phyloP scores from a whole-genome alignment of 441 rosid species.

The Isatis lusitanica region DNA sequence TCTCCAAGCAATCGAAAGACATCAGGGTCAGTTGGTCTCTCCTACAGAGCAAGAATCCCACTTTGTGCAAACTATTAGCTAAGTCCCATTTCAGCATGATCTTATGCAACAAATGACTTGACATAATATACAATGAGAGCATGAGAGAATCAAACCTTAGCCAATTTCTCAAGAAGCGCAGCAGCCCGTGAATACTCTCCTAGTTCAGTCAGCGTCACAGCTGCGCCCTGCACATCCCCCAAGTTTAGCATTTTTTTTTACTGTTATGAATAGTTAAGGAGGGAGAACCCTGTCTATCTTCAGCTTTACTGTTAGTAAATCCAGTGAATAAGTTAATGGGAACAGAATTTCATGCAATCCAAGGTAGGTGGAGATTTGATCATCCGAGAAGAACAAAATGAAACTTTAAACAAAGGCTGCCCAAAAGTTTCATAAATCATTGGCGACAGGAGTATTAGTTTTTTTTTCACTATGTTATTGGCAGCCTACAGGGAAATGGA shows the following conservation, averaged over 20 bases:
- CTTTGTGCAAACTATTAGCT: constrained; percentile 25
- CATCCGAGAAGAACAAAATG: neutral
- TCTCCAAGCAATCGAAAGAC: constrained; percentile 92
- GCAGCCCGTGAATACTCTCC: constrained; percentile 78
- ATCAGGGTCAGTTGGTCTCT: constrained; percentile 74
- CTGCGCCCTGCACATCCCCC: constrained; percentile 71
- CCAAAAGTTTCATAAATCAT: neutral
- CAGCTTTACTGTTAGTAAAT: constrained; percentile 3
- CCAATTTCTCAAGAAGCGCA: constrained; percentile 68
- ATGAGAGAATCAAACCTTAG: constrained; percentile 57
- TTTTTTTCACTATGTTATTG: neutral
- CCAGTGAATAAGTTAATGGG: neutral
- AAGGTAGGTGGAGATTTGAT: neutral
- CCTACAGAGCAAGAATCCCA: constrained; percentile 51
- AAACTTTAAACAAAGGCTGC: neutral
- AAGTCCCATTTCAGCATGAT: constrained; percentile 22
- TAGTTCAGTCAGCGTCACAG: constrained; percentile 77
- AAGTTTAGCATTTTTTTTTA: constrained; percentile 30
- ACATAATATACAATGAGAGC: constrained; percentile 14
- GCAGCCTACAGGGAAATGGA: constrained; percentile 11
- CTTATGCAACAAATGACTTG: constrained; percentile 12
- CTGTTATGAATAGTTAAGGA: constrained; percentile 5
- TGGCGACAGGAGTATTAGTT: neutral
- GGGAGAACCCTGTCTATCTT: constrained; percentile 10
- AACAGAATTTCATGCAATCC: neutral